These are phyloP conservation scores for Boletus rubescentipes DNA, from an alignment of 768 basidiomycete genomes.

Conservation along the genomic window DNA sequence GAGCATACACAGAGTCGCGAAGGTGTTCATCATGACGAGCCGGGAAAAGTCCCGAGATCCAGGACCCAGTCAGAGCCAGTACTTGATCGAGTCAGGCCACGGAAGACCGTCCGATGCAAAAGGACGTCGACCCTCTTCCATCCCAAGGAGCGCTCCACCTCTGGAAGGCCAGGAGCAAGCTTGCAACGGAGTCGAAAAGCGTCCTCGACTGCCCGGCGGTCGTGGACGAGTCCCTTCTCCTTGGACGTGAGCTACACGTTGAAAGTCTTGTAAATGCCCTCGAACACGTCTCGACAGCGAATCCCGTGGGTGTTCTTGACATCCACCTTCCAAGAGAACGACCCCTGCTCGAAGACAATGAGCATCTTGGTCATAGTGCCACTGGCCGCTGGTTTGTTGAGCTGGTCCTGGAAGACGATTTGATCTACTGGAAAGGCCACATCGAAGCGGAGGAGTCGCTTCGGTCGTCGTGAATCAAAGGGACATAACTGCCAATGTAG, in stretches of 20 bases:
- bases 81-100: slow-evolving; percentile 44
- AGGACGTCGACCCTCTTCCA: slow-evolving; percentile 58
- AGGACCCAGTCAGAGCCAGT: slow-evolving; percentile 37
- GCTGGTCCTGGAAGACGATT: slow-evolving; percentile 30
- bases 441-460: slow-evolving; percentile 49
- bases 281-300: slow-evolving; percentile 57
- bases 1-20: slow-evolving; percentile 10
- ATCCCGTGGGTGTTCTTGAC: slow-evolving; percentile 46
- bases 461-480: slow-evolving; percentile 32
- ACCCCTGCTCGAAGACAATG: slow-evolving; percentile 40
- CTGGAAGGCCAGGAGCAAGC: slow-evolving; percentile 40
- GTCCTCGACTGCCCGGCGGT: slow-evolving; percentile 34
- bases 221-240: slow-evolving; percentile 39
- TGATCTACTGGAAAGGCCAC: slow-evolving; percentile 44
- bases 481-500: slow-evolving; percentile 52
- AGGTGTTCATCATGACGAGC: slow-evolving; percentile 8
- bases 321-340: slow-evolving; percentile 41
- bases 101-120: slow-evolving; percentile 51
- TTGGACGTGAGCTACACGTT: slow-evolving; percentile 43
- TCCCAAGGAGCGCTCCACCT: slow-evolving; percentile 45
- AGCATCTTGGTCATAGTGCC: slow-evolving; percentile 47
- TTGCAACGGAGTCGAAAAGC: slow-evolving; percentile 49
- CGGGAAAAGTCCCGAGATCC: slow-evolving; percentile 22
- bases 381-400: slow-evolving; percentile 44
- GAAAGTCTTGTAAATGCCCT: slow-evolving; percentile 53